phyloP scores from a whole-genome alignment of 2,329 filamentous ascomycete genomes.

The Zasmidium citrigriseum region DNA sequence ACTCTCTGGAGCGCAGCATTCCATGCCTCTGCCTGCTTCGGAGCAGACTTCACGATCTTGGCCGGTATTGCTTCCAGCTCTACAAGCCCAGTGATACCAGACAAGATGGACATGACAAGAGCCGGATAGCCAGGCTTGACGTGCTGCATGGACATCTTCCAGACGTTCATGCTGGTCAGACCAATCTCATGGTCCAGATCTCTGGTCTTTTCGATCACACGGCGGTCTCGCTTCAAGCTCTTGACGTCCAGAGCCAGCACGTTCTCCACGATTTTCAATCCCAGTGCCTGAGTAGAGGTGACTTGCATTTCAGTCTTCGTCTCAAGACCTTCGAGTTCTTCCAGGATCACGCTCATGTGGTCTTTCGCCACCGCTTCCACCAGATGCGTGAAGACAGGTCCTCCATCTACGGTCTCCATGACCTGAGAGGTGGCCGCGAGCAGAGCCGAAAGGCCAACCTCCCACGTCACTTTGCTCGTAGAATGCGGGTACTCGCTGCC shows the following conservation, averaged over 20 bases:
- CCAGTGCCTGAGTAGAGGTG: slow-evolving; percentile 46
- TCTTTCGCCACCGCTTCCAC: slow-evolving; percentile 33
- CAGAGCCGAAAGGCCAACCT: slow-evolving; percentile 55
- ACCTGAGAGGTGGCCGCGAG: slow-evolving; percentile 26
- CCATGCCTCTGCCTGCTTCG: slow-evolving; percentile 67
- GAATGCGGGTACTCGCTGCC: slow-evolving; percentile 56
- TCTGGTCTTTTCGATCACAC: slow-evolving; percentile 61
- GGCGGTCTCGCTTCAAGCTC: slow-evolving; percentile 68
- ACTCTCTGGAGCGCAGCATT: slow-evolving; percentile 70
- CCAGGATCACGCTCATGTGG: slow-evolving; percentile 28
- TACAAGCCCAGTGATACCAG: slow-evolving; percentile 69
- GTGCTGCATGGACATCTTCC: slow-evolving; percentile 72
- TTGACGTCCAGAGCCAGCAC: slow-evolving; percentile 71
- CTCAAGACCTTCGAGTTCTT: slow-evolving; percentile 33
- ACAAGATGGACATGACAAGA: slow-evolving; percentile 72
- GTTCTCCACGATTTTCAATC: slow-evolving; percentile 65
- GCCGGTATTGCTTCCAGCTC: slow-evolving; percentile 70
- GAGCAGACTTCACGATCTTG: slow-evolving; percentile 42
- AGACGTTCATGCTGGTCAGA: slow-evolving; percentile 73
- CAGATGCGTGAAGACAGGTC: slow-evolving; percentile 31
- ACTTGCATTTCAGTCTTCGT: slow-evolving; percentile 31
- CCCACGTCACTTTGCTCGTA: slow-evolving; percentile 63
- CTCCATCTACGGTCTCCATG: slow-evolving; percentile 23
- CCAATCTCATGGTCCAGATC: slow-evolving; percentile 67
- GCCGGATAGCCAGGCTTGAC: slow-evolving; percentile 67